These are phyloP conservation scores for Chimonanthus salicifolius DNA, from an alignment of 164 flowering plant species.

Conservation along the genomic window DNA sequence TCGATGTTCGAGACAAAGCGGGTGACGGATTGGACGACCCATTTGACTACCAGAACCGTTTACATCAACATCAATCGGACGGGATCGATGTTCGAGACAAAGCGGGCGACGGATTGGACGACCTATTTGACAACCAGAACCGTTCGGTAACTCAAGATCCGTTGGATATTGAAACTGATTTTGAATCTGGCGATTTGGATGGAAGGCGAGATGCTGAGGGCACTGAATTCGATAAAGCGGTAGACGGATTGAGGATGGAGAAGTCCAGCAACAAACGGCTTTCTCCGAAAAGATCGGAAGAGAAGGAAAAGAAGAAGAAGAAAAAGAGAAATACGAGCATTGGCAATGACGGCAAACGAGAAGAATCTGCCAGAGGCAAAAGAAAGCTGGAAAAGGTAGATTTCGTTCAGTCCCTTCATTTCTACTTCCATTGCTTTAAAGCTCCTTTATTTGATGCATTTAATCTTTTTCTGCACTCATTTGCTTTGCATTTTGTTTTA, in stretches of 20 bases:
- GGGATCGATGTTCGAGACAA: slow-evolving; percentile 13
- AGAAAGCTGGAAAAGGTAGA: slow-evolving; percentile 47
- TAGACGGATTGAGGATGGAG: slow-evolving; percentile 1
- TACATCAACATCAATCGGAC: slow-evolving; percentile 7
- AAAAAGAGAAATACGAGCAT: slow-evolving; percentile 17
- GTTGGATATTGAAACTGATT: slow-evolving; percentile 18
- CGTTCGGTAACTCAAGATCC: slow-evolving; percentile 19
- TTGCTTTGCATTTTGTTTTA: slow-evolving; percentile 9
- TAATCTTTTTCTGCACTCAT: neutral
- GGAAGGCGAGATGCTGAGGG: slow-evolving; percentile 14
- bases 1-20: slow-evolving; percentile 11
- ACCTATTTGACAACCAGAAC: slow-evolving; percentile 10
- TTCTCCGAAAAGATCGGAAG: slow-evolving; percentile 17
- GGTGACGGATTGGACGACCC: slow-evolving; percentile 9
- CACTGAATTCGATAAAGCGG: slow-evolving; percentile 9
- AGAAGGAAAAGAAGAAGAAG: slow-evolving; percentile 28
- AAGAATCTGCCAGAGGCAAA: slow-evolving; percentile 20
- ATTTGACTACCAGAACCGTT: slow-evolving; percentile 12
- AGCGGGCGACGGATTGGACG: slow-evolving; percentile 9
- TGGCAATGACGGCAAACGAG: slow-evolving; percentile 19
- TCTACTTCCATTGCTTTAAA: neutral
- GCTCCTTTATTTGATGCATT: neutral
- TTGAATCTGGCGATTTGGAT: slow-evolving; percentile 8
- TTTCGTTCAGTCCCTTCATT: neutral
- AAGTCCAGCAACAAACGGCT: slow-evolving; percentile 15